These are phyloP conservation scores for Thelephora terrestris DNA, from an alignment of 1,284 basidiomycete genomes.

Conservation along the genomic window DNA sequence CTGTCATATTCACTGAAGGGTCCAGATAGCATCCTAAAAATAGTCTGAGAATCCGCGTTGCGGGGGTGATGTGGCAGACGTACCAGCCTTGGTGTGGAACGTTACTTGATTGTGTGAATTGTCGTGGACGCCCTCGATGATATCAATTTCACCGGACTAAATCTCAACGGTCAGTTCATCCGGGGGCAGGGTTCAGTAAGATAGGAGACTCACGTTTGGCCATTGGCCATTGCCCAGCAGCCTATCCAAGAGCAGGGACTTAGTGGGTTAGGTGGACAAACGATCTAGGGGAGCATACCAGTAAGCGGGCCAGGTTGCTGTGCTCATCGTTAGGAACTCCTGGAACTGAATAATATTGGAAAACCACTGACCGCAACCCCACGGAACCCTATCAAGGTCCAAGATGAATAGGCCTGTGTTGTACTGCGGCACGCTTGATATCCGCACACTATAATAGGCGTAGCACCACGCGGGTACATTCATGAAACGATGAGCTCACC, in stretches of 20 bases:
- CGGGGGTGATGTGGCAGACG: constrained; percentile 5
- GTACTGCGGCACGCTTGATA: constrained; percentile 44
- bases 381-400: constrained; percentile 56
- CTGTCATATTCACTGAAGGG: constrained; percentile 42
- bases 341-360: background rate
- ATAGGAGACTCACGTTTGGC: constrained; percentile 35
- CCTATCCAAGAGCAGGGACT: constrained; percentile 21
- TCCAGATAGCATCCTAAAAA: constrained; percentile 35
- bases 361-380: constrained; percentile 51
- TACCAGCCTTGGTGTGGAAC: constrained; percentile 56
- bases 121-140: constrained; percentile 71
- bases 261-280: no score
- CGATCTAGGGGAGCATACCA: constrained; percentile 28
- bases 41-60: background rate
- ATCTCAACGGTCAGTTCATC: background rate
- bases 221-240: constrained; percentile 31
- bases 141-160: constrained; percentile 70
- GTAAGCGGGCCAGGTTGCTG: constrained; percentile 61
- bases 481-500: constrained; percentile 27
- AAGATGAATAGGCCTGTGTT: constrained; percentile 62
- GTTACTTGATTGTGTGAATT: constrained; percentile 70
- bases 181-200: background rate
- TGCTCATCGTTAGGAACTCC: background rate
- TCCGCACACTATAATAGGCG: constrained; percentile 37
- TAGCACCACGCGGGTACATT: background rate